Evolutionary conservation across 768 basidiomycete genomes (phyloP).

Genomic region (Amanita pallidorosea): DNA sequence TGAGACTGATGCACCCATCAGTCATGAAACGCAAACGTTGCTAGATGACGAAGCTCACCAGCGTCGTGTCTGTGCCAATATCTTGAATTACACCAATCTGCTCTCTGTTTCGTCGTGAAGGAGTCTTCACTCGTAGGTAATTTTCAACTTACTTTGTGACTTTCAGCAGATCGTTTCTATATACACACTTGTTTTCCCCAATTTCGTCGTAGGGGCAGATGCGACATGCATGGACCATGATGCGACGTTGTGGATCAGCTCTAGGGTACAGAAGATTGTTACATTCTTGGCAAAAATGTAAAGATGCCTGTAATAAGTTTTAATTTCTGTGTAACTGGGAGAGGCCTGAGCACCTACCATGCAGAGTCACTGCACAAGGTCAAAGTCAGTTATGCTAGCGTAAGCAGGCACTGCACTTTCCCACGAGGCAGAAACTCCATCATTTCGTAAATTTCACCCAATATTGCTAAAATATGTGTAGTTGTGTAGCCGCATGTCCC

Average conservation of each 20-base stretch:
- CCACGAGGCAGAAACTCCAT: not conserved
- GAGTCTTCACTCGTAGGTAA: not conserved
- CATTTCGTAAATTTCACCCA: no score
- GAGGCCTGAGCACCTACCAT: not conserved
- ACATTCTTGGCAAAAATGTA: slow-evolving; percentile 91
- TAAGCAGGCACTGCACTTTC: not conserved
- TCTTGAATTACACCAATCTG: slow-evolving; percentile 88
- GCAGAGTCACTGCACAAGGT: not conserved
- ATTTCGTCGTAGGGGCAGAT: slow-evolving; percentile 85
- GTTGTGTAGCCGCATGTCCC: no score
- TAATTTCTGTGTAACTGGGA: not conserved
- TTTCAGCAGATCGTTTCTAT: slow-evolving; percentile 86
- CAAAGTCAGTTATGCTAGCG: not conserved
- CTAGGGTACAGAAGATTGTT: slow-evolving; percentile 92
- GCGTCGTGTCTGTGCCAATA: slow-evolving; percentile 79
- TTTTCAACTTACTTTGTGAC: slow-evolving; percentile 68
- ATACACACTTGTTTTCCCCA: slow-evolving; percentile 82
- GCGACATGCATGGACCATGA: slow-evolving; percentile 85
- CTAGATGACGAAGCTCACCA: slow-evolving; percentile 34
- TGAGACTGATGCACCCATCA: slow-evolving; percentile 47
- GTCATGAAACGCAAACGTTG: not conserved
- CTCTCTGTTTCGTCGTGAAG: slow-evolving; percentile 44
- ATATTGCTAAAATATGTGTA: no score
- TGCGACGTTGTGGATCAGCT: slow-evolving; percentile 75
- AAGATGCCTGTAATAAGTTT: slow-evolving; percentile 49